Conservation (phyloP, 768 basidiomycete genomes). For the Mycena polygramma region DNA sequence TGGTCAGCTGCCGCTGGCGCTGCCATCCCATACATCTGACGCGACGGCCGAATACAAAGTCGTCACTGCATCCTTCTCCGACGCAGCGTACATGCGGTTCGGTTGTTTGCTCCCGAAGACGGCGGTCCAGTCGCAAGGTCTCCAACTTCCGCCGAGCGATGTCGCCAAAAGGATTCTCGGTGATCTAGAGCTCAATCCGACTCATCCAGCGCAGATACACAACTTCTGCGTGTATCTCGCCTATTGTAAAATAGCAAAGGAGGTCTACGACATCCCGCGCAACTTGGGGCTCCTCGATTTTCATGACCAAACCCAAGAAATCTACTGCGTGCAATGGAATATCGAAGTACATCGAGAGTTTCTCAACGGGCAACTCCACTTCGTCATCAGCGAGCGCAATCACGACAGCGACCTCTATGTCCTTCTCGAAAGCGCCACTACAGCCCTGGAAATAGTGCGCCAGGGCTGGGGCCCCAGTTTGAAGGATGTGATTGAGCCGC, state of each 20-base stretch:
- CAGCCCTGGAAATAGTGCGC: not conserved
- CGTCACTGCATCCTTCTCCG: not conserved
- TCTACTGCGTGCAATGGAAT: no score
- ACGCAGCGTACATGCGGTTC: not conserved
- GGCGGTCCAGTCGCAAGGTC: no score
- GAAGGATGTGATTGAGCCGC: not conserved
- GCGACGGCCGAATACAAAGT: not conserved
- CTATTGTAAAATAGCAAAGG: no score
- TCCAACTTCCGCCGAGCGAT: not conserved
- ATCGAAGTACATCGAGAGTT: no score
- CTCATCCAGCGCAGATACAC: no score
- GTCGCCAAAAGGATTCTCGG: not conserved
- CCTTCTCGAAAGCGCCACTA: slow-evolving; percentile 4
- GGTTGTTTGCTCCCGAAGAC: slow-evolving; percentile 3
- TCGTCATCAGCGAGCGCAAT: not conserved
- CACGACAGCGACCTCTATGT: no score
- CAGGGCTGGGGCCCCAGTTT: slow-evolving; percentile 3
- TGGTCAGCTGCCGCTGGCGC: no score
- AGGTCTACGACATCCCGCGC: no score
- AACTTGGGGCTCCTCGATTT: no score
- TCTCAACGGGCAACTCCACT: not conserved
- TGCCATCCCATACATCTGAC: no score
- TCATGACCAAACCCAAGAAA: no score
- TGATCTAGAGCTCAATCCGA: not conserved
- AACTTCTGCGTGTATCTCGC: no score